A percentile compares a stretch with the other conserved stretches of the same genome.
These are phyloP conservation scores for Ensete ventricosum DNA, from an alignment of 176 grass and related monocot genomes.

Conservation along the genomic window DNA sequence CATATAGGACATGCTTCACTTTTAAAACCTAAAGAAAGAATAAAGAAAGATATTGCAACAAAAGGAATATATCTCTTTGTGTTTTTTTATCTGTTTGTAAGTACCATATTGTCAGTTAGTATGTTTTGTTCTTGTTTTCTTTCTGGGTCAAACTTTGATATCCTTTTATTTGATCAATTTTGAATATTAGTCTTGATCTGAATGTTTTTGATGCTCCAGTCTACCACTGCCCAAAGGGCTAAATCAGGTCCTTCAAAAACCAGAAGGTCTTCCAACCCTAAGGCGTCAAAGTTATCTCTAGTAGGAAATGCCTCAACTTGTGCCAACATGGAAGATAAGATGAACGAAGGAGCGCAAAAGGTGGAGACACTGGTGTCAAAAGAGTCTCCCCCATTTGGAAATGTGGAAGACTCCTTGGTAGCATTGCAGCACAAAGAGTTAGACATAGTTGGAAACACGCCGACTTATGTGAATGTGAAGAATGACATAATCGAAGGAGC, in stretches of 20 bases:
- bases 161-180: not conserved
- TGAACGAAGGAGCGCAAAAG: conserved; percentile 19
- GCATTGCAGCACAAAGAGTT: conserved; percentile 18
- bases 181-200: not conserved
- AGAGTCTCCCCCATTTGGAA: conserved; percentile 13
- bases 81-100: not conserved
- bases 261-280: conserved; percentile 28
- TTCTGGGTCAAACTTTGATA: not conserved
- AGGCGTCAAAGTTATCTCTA: conserved; percentile 22
- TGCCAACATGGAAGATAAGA: conserved; percentile 23
- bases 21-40: not conserved
- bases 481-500: conserved; percentile 21
- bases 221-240: conserved; percentile 17
- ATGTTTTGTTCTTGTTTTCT: not conserved
- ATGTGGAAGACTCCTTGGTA: conserved; percentile 12
- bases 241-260: conserved; percentile 10
- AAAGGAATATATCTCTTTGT: not conserved
- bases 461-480: conserved; percentile 11
- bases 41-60: not conserved
- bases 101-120: not conserved
- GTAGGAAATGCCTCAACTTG: conserved; percentile 15
- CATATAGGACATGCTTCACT: not conserved
- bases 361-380: conserved; percentile 15
- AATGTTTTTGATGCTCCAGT: conserved; percentile 17
- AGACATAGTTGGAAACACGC: conserved; percentile 15